Percentiles rank a stretch among this genome's conserved stretches.
Evolutionary conservation across 2,329 filamentous ascomycete genomes (phyloP).

Genomic region (Diplodia seriata): DNA sequence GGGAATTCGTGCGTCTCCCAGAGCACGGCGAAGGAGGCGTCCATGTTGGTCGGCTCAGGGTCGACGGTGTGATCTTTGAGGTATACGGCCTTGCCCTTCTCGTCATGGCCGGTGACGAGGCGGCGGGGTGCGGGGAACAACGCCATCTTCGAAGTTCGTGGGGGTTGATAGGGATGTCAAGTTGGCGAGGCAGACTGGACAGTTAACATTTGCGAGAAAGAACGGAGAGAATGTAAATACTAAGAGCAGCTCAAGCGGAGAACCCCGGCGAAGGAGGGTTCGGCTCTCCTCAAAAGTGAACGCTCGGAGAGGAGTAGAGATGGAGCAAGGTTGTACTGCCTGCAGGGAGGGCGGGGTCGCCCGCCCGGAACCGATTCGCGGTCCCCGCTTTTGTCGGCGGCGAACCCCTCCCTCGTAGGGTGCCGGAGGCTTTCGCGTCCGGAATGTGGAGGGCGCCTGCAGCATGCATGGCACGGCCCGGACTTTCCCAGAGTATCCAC

Average conservation of each 20-base stretch:
- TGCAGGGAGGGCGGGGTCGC: conserved; percentile 10
- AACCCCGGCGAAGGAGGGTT: neutral
- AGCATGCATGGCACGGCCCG: neutral
- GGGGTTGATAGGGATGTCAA: neutral
- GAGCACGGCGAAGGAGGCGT: conserved; percentile 21
- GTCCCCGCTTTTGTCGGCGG: neutral
- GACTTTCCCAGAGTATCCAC: neutral
- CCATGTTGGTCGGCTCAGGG: conserved; percentile 15
- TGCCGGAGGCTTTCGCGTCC: no score
- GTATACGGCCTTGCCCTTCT: conserved; percentile 20
- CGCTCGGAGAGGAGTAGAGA: neutral
- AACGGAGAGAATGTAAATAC: neutral
- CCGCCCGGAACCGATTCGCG: conserved; percentile 2
- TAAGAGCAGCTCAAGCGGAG: neutral
- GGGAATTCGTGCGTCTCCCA: conserved; percentile 26
- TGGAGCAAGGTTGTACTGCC: neutral
- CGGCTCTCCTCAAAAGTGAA: conserved; percentile 15
- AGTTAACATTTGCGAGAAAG: neutral
- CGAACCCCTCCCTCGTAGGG: neutral
- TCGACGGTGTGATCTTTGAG: conserved; percentile 22
- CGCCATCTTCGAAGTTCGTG: neutral
- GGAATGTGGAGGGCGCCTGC: neutral
- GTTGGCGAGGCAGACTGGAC: neutral
- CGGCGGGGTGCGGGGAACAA: conserved; percentile 18
- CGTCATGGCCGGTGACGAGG: conserved; percentile 21